Evolutionary conservation across 73 alveolate genomes (phyloP).

Genomic region (Paraurostyla sp.): DNA sequence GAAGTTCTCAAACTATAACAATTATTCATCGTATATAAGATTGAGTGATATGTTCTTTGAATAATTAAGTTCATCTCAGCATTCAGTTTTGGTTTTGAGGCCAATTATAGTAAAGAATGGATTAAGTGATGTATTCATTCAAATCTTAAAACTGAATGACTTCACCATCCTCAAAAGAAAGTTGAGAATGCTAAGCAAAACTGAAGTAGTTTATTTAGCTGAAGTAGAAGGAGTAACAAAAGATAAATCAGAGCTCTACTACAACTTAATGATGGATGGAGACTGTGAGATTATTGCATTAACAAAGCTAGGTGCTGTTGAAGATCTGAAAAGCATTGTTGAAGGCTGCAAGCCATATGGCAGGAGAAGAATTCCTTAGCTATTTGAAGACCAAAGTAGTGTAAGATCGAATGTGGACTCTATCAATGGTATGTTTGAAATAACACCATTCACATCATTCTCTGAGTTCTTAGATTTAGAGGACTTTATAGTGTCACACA

Average conservation of each 20-base stretch:
- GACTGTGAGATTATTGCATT: conserved; percentile 58
- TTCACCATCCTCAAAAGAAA: conserved; percentile 57
- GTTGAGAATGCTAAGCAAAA: conserved; percentile 49
- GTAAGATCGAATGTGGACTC: conserved; percentile 51
- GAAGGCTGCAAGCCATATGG: conserved; percentile 63
- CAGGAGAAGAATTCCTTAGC: conserved; percentile 47
- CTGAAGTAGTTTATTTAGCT: conserved; percentile 47
- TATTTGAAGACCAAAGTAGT: conserved; percentile 24
- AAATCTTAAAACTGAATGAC: conserved; percentile 52
- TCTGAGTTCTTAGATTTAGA: conserved; percentile 56
- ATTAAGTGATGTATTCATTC: conserved; percentile 35
- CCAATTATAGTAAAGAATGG: conserved; percentile 70
- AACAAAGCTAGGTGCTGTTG: conserved; percentile 59
- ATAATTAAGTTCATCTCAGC: not conserved
- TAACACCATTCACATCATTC: conserved; percentile 57
- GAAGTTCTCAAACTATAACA: conserved; percentile 28
- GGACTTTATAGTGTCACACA: conserved; percentile 56
- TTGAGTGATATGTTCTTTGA: conserved; percentile 57
- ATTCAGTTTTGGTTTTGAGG: conserved; percentile 55
- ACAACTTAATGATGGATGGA: conserved; percentile 55
- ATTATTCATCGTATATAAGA: not conserved
- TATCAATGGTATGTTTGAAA: conserved; percentile 47
- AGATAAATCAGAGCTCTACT: conserved; percentile 21
- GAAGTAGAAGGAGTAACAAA: conserved; percentile 23
- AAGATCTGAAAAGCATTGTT: conserved; percentile 17